Evolutionary conservation across 805 yeast species (phyloP).

Genomic region (Candida ascalaphidarum): DNA sequence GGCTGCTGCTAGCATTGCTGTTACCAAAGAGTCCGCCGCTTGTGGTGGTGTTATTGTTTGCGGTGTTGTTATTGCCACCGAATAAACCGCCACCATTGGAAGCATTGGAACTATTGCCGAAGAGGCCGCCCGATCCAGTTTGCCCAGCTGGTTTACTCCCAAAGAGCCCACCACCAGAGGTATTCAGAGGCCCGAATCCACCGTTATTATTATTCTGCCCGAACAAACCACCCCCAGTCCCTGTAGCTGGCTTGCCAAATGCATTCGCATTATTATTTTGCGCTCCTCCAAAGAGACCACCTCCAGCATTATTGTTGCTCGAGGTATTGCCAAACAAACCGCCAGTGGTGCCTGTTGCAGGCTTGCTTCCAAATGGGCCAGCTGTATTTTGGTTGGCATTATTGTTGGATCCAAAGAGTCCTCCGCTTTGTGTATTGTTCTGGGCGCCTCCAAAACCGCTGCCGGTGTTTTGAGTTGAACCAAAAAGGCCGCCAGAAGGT

Average conservation of each 20-base stretch:
- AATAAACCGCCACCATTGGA: conserved; percentile 11
- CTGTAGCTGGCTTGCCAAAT: no score
- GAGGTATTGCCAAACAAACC: no score
- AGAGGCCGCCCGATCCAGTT: conserved; percentile 3
- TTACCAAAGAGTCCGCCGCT: conserved; percentile 28
- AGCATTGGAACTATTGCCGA: conserved; percentile 8
- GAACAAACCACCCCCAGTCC: conserved; percentile 21
- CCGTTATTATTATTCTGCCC: conserved; percentile 13
- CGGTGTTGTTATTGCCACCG: conserved; percentile 7
- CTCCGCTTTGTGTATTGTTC: conserved; percentile 1
- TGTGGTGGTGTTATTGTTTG: conserved; percentile 16
- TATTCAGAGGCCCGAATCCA: no score
- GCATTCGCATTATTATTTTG: conserved; percentile 2
- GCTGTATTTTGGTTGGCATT: conserved; percentile 3
- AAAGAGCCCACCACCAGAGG: conserved; percentile 10
- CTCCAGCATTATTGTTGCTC: no score
- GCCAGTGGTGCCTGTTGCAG: conserved; percentile 3
- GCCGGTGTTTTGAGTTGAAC: conserved; percentile 5
- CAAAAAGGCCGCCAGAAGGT: conserved; percentile 12
- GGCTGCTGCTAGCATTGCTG: conserved; percentile 14
- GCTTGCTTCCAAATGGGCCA: conserved; percentile 7
- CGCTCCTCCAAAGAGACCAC: conserved; percentile 5
- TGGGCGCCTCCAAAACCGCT: conserved; percentile 7
- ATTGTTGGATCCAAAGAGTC: background rate
- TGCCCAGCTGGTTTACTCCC: conserved; percentile 9